A percentile compares a stretch with the other conserved stretches of the same genome.
These are phyloP conservation scores for Fagopyrum esculentum DNA, from an alignment of 148 eudicot genomes.

Conservation along the genomic window DNA sequence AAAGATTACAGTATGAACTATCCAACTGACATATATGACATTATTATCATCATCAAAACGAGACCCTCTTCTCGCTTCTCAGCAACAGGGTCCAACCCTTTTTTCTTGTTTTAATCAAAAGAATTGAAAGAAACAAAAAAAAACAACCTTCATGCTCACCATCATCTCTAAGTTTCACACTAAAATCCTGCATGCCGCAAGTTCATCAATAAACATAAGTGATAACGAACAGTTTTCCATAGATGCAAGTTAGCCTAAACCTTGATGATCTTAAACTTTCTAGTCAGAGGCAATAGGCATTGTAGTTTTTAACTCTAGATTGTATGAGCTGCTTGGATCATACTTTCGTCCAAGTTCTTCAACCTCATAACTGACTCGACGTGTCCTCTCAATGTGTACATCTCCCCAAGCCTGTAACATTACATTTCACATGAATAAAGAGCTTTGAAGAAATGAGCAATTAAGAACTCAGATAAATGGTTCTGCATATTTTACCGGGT, in stretches of 20 bases:
- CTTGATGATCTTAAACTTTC: conserved; percentile 6
- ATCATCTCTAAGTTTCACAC: background rate
- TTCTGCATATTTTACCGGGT: conserved; percentile 20
- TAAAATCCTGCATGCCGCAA: conserved; percentile 2
- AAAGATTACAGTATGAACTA: conserved; percentile 9
- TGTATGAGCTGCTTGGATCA: conserved; percentile 39
- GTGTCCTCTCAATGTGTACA: conserved; percentile 50
- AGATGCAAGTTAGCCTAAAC: conserved; percentile 11
- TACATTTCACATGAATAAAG: background rate
- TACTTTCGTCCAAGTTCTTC: conserved; percentile 39
- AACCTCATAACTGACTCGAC: conserved; percentile 53
- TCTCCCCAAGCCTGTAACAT: conserved; percentile 49
- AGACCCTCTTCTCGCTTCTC: conserved; percentile 9
- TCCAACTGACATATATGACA: background rate
- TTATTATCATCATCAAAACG: conserved; percentile 9
- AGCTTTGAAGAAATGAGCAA: background rate
- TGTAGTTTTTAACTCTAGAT: conserved; percentile 23
- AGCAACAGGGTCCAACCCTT: background rate
- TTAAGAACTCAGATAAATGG: background rate
- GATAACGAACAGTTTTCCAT: background rate
- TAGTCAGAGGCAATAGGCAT: conserved; percentile 11
- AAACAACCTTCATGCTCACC: background rate
- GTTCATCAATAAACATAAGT: background rate
- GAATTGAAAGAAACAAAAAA: background rate
- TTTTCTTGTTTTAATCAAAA: conserved; percentile 5